Conservation (phyloP, 2,329 filamentous ascomycete genomes). For the Alternaria sp. region DNA sequence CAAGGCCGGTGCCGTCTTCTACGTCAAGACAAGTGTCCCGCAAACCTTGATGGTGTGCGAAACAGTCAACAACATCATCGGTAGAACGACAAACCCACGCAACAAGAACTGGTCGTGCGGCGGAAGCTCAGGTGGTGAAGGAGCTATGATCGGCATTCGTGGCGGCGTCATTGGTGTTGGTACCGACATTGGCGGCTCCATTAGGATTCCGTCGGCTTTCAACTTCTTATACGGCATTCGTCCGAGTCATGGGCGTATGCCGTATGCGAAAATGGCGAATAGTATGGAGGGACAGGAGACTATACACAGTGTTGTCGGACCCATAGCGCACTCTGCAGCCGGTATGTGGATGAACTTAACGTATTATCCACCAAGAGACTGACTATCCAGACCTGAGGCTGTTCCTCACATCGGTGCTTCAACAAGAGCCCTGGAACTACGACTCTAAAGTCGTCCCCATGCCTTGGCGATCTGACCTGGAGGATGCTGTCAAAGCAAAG, state of each 20-base stretch:
- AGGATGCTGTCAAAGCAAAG: conserved; percentile 9
- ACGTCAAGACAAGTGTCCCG: conserved; percentile 62
- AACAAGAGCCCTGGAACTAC: conserved; percentile 65
- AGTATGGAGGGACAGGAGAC: conserved; percentile 66
- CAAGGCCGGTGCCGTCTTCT: conserved; percentile 51
- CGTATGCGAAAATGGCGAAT: conserved; percentile 54
- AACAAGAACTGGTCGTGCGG: conserved; percentile 60
- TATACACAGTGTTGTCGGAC: conserved; percentile 65
- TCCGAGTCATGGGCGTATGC: conserved; percentile 51
- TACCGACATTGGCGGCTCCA: conserved; percentile 62
- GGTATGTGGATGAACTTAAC: no score
- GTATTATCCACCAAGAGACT: no score
- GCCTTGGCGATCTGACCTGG: conserved; percentile 56
- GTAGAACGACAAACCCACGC: conserved; percentile 60
- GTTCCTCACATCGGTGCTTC: conserved; percentile 61
- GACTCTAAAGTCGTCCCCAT: conserved; percentile 69
- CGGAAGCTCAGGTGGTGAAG: conserved; percentile 64
- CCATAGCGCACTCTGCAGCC: conserved; percentile 40
- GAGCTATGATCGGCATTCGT: conserved; percentile 59
- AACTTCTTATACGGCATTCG: conserved; percentile 63
- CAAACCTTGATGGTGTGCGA: conserved; percentile 63
- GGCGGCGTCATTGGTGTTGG: conserved; percentile 63
- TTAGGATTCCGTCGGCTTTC: conserved; percentile 64
- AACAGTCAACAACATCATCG: conserved; percentile 58
- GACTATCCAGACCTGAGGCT: conserved; percentile 45